A percentile compares a stretch with the other conserved stretches of the same genome.
phyloP scores from a whole-genome alignment of 169 alveolate species.

The Plasmodium reichenowi region DNA sequence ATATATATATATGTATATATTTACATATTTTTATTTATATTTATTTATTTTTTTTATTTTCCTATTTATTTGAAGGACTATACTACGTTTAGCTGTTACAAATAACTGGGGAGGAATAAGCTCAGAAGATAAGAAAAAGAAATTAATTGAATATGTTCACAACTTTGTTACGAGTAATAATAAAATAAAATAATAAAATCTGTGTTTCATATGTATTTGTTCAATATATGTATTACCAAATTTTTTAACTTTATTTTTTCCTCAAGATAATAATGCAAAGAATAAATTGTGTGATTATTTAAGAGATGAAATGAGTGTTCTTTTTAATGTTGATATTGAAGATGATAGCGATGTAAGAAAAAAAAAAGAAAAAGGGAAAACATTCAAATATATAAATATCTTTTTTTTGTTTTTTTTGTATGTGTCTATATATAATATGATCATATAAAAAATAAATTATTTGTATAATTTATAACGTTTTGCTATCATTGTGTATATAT shows the following conservation, averaged over 20 bases:
- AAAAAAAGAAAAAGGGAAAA: conserved; percentile 2
- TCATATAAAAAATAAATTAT: too few species aligned
- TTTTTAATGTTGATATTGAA: conserved; percentile 66
- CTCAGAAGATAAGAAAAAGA: conserved; percentile 63
- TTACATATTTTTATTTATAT: not conserved
- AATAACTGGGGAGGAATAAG: conserved; percentile 66
- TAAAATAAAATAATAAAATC: not conserved
- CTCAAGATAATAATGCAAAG: conserved; percentile 35
- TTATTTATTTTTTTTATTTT: conserved; percentile 2
- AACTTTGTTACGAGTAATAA: conserved; percentile 32
- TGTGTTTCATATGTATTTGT: not conserved
- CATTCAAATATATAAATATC: not conserved
- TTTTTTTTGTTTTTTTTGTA: not conserved
- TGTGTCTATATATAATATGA: not conserved
- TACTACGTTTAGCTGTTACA: conserved; percentile 62
- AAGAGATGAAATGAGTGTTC: conserved; percentile 55
- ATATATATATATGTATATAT: not conserved
- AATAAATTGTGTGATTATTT: conserved; percentile 44
- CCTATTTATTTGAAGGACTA: conserved; percentile 26
- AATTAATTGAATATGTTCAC: conserved; percentile 63
- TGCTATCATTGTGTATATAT: not conserved
- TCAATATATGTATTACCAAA: conserved; percentile 1
- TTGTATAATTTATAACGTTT: too few species aligned
- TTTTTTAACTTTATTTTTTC: not conserved
- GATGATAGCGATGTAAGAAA: conserved; percentile 69